Percentiles rank a stretch among this genome's conserved stretches.
These are phyloP conservation scores for Sporisorium sorghi DNA, from an alignment of 1,284 basidiomycete genomes.

Conservation along the genomic window DNA sequence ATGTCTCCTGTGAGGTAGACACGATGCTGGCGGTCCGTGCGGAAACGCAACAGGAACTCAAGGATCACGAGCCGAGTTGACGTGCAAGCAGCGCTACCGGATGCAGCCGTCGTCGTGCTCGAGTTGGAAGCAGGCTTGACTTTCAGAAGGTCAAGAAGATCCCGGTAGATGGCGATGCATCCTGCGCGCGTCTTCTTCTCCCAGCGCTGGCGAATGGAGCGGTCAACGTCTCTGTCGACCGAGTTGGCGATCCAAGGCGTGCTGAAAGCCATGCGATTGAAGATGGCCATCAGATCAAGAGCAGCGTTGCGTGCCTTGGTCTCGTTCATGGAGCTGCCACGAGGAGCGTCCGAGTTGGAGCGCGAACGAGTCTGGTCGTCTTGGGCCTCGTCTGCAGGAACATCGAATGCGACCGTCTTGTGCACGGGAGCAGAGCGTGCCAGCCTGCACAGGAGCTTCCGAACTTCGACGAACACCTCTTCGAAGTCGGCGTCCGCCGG, in stretches of 20 bases:
- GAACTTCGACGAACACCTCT: conserved; percentile 52
- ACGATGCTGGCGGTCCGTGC: conserved; percentile 90
- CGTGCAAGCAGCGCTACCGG: conserved; percentile 24
- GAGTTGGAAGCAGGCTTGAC: conserved; percentile 11
- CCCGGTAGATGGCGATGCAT: conserved; percentile 62
- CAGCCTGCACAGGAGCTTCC: conserved; percentile 46
- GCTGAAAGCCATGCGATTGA: conserved; percentile 66
- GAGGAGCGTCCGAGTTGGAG: conserved; percentile 14
- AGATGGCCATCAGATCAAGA: conserved; percentile 63
- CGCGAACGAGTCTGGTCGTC: conserved; percentile 9
- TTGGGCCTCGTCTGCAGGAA: conserved; percentile 7
- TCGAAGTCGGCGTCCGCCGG: conserved; percentile 33
- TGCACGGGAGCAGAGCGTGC: conserved; percentile 25
- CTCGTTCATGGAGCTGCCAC: conserved; percentile 16
- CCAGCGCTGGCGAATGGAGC: conserved; percentile 35
- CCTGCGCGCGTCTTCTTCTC: conserved; percentile 53
- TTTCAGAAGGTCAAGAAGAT: conserved; percentile 59
- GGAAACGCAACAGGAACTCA: conserved; percentile 87
- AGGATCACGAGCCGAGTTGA: conserved; percentile 78
- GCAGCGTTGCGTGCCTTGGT: conserved; percentile 52
- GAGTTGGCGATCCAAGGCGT: conserved; percentile 58
- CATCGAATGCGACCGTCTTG: conserved; percentile 28
- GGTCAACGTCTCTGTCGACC: conserved; percentile 42
- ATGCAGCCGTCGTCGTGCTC: conserved; percentile 2
- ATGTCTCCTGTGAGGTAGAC: conserved; percentile 77